Percentiles rank a stretch among this genome's conserved stretches.
Conservation (phyloP, 169 alveolate genomes). For the Plasmodium knowlesi region DNA sequence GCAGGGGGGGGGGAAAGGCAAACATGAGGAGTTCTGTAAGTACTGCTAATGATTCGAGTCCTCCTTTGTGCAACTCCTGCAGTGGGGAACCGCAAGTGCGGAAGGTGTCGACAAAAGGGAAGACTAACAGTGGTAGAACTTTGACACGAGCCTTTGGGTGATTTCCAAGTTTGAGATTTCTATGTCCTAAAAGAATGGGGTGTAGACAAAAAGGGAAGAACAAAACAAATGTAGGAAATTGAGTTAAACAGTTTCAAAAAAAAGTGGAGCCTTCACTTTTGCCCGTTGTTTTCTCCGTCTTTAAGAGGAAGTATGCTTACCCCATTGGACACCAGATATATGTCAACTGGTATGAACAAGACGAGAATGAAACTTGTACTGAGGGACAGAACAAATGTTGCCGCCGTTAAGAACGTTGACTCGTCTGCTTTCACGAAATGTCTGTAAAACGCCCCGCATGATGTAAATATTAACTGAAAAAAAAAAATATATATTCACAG, state of each 20-base stretch:
- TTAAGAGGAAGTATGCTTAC: conserved; percentile 1
- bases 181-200: conserved; percentile 14
- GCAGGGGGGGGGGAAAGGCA: neutral
- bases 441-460: conserved; percentile 55
- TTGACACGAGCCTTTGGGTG: conserved; percentile 45
- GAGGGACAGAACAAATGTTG: conserved; percentile 48
- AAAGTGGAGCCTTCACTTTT: neutral
- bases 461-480: conserved; percentile 54
- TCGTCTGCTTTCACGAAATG: conserved; percentile 49
- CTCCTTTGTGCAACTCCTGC: neutral
- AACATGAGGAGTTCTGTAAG: neutral
- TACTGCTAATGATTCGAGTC: neutral
- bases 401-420: conserved; percentile 46
- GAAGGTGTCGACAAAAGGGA: neutral
- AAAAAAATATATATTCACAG: neutral
- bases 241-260: neutral
- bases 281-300: neutral
- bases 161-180: conserved; percentile 66
- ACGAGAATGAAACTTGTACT: conserved; percentile 56
- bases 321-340: conserved; percentile 70
- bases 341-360: conserved; percentile 62
- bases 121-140: conserved; percentile 53
- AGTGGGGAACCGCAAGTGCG: neutral
- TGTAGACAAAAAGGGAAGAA: neutral
- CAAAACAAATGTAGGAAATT: neutral